Conservation (phyloP, 768 basidiomycete species). For the Leucosporidium scottii region DNA sequence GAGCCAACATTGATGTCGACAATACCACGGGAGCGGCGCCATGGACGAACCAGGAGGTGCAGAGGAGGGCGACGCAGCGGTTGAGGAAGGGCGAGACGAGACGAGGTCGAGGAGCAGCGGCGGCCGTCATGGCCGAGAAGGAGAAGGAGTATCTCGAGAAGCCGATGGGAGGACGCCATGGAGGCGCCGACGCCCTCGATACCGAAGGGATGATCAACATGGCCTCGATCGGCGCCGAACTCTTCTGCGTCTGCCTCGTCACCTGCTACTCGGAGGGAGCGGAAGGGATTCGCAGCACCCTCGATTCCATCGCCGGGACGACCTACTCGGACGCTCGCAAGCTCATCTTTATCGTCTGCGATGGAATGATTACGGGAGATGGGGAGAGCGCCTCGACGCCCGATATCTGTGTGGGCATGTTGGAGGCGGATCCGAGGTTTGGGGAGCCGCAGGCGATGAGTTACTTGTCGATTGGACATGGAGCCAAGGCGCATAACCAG, state of each 20-base stretch:
- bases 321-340: conserved; percentile 88
- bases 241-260: conserved; percentile 90
- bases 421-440: conserved; percentile 91
- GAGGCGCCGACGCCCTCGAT: conserved; percentile 53
- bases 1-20: conserved; percentile 87
- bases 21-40: conserved; percentile 88
- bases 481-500: conserved; percentile 80
- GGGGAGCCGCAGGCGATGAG: conserved; percentile 93
- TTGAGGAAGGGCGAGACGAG: conserved; percentile 8
- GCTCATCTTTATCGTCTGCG: conserved; percentile 85
- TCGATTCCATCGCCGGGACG: conserved; percentile 86
- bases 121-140: background rate
- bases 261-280: conserved; percentile 98
- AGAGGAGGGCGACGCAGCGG: conserved; percentile 42
- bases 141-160: conserved; percentile 10
- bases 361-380: conserved; percentile 97
- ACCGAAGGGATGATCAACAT: conserved; percentile 66
- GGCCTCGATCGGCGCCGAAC: conserved; percentile 84
- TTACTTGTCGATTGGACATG: conserved; percentile 83
- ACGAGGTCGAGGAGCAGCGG: conserved; percentile 4
- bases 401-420: conserved; percentile 83
- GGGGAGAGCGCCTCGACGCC: conserved; percentile 95
- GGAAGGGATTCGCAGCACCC: conserved; percentile 79
- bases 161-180: conserved; percentile 49
- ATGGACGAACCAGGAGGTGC: conserved; percentile 59